Base-by-base conservation (phyloP, 2,329 filamentous ascomycete genomes). In the Exophiala bonariae region DNA sequence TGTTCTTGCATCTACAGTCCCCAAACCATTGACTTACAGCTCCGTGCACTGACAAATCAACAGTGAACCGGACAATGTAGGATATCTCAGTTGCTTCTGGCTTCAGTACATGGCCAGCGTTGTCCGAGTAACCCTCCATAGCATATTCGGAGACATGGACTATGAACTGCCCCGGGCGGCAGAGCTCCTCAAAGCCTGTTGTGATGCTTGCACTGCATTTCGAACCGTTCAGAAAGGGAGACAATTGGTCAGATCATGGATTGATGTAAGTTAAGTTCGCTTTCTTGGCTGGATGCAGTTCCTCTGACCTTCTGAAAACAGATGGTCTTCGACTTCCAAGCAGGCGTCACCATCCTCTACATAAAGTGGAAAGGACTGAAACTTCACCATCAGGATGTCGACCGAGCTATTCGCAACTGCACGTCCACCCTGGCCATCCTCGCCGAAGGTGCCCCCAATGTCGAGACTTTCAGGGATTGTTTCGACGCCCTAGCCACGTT, bases 261-360 rank as follows among this genome's bases (percentile, higher is more conserved):
- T 40, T 16, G 36, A 40, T 40, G 36, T 40, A 40, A 20, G 36
- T 34, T 34, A 7, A n/a, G 9, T 9, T n/a, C 28, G 9, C 28
- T n/a, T 31, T 31, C 9, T 31, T 31, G 28, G 9, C 28, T n/a
- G 28, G n/a, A 31, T 31, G 9, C 36, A 40, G 13, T 6, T 14
- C 14, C 13, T 6, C 22, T 20, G 9, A 6, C 36, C 11, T 22
- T 16, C 13, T 13, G 16, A 23, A 11, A 26, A 20, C 23, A 40
- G 36, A 40, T 26, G 22, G 9, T 40, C 5, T 40, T 40, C n/a
- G 18, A 40, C 4, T 40, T 40, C 11, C 36, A 40, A 40, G 22
- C 36, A 8, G 36, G 36, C 22, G 19, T 40, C 14, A 40, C 36
- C 7, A 22, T 40, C 11, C 14, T 40, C 18, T 40, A 40, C 18